Evolutionary conservation across 2,329 filamentous ascomycete species (phyloP).

Genomic region (Paecilomyces sp.): DNA sequence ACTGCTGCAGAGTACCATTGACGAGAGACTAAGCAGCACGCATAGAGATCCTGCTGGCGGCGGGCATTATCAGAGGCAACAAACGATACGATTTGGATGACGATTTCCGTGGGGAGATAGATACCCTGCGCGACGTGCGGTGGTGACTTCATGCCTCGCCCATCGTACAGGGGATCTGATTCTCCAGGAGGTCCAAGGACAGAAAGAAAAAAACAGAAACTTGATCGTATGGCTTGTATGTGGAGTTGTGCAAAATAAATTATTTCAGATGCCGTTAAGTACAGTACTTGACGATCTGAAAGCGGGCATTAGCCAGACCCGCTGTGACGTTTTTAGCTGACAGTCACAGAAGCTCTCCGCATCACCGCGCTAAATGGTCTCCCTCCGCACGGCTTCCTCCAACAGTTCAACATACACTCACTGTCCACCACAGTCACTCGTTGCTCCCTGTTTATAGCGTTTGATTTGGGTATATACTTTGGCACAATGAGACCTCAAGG

Average conservation of each 20-base stretch:
- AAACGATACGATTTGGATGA: slow-evolving; percentile 44
- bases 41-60: slow-evolving; percentile 42
- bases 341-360: neutral
- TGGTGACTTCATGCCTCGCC: neutral
- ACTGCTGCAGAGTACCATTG: slow-evolving; percentile 53
- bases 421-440: neutral
- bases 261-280: neutral
- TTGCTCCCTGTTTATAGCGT: neutral
- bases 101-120: slow-evolving; percentile 49
- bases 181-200: neutral
- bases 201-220: neutral
- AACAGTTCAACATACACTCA: neutral
- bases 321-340: neutral
- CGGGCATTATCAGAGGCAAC: slow-evolving; percentile 24
- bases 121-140: slow-evolving; percentile 4
- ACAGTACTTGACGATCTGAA: neutral
- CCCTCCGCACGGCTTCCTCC: neutral
- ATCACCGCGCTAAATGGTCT: neutral
- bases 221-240: neutral
- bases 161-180: neutral
- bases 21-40: slow-evolving; percentile 46
- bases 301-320: neutral
- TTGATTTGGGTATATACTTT: neutral
- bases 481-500: slow-evolving; percentile 18
- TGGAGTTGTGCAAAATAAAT: neutral